phyloP scores from a whole-genome alignment of 805 yeast species.

The Monosporozyma aerobia region DNA sequence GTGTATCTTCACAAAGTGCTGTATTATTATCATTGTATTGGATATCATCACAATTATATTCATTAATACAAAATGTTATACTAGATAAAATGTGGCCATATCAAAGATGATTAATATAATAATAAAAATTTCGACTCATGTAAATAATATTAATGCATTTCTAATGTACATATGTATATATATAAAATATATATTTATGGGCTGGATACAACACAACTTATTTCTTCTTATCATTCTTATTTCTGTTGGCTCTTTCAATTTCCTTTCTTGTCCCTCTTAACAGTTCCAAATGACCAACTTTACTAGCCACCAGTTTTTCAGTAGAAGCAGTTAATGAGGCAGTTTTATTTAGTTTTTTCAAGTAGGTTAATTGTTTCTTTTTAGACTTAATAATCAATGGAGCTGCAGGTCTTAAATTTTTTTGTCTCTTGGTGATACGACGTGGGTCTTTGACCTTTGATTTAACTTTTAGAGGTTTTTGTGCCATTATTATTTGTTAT shows the following conservation, averaged over 20 bases:
- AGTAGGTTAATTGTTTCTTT: conserved; percentile 42
- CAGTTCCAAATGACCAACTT: conserved; percentile 90
- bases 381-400: conserved; percentile 65
- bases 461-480: conserved; percentile 54
- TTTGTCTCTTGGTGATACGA: conserved; percentile 50
- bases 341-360: conserved; percentile 48
- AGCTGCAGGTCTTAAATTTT: conserved; percentile 59
- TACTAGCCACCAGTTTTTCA: conserved; percentile 75
- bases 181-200: conserved; percentile 1
- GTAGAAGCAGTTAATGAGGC: conserved; percentile 48
- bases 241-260: conserved; percentile 37
- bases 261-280: conserved; percentile 85
- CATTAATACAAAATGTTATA: conserved; percentile 64
- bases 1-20: conserved; percentile 79
- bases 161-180: conserved; percentile 1
- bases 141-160: conserved; percentile 1
- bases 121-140: not conserved
- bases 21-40: conserved; percentile 76
- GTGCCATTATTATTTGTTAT: conserved; percentile 44
- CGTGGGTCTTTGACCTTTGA: conserved; percentile 33
- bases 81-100: conserved; percentile 58
- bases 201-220: not conserved
- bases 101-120: conserved; percentile 1
- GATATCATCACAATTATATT: conserved; percentile 75
- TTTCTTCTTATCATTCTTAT: conserved; percentile 3